phyloP scores from a whole-genome alignment of 2,329 filamentous ascomycete genomes.

The Cercospora zeina region DNA sequence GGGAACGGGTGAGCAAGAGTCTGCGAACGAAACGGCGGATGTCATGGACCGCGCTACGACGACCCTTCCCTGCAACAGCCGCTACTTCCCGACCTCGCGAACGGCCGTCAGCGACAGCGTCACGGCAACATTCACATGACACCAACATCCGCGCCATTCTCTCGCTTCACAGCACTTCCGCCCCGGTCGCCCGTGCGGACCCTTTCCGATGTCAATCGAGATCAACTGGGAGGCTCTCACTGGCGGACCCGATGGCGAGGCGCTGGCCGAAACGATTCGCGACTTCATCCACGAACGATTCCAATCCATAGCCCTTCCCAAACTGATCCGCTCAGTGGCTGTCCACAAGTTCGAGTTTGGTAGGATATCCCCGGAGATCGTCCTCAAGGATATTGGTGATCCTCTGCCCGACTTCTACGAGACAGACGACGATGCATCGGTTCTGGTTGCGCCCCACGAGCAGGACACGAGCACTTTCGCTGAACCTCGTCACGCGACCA shows the following conservation, averaged over 20 bases:
- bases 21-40: background rate
- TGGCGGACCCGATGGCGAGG: slow-evolving; percentile 79
- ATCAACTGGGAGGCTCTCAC: slow-evolving; percentile 95
- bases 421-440: slow-evolving; percentile 63
- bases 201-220: slow-evolving; percentile 80
- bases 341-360: slow-evolving; percentile 96
- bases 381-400: slow-evolving; percentile 95
- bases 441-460: slow-evolving; percentile 45
- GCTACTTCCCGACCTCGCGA: background rate
- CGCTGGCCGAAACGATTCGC: slow-evolving; percentile 81
- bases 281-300: slow-evolving; percentile 95
- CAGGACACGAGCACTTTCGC: slow-evolving; percentile 10
- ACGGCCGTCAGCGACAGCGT: background rate
- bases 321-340: slow-evolving; percentile 94
- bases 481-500: slow-evolving; percentile 16
- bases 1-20: background rate
- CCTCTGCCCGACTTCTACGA: slow-evolving; percentile 97
- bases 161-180: background rate
- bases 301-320: slow-evolving; percentile 83
- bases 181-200: slow-evolving; percentile 8
- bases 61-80: background rate
- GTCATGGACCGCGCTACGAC: background rate
- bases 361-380: slow-evolving; percentile 74
- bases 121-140: slow-evolving; percentile 2
- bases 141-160: slow-evolving; percentile 9